Evolutionary conservation across 805 yeast genomes (phyloP).

Genomic region (Suhomyces sp.): DNA sequence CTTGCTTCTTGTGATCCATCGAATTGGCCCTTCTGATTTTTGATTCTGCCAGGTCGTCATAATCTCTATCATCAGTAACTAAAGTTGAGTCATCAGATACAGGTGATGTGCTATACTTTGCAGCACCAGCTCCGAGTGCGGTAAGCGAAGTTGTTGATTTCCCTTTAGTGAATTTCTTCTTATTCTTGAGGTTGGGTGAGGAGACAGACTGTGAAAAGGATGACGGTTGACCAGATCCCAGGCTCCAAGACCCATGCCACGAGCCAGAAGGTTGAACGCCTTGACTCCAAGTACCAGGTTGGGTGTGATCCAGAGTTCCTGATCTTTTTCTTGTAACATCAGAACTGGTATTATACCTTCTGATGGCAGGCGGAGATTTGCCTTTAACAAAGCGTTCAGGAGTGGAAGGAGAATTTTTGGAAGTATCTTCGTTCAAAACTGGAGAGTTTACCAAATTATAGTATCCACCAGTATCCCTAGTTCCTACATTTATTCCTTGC

Average conservation of each 20-base stretch:
- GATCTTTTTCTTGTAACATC: conserved; percentile 3
- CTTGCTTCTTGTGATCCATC: conserved; percentile 1
- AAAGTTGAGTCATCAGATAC: conserved; percentile 13
- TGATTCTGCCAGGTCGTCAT: conserved; percentile 3
- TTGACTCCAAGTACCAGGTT: neutral
- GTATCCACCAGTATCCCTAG: conserved; percentile 4
- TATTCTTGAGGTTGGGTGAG: conserved; percentile 1
- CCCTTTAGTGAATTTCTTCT: conserved; percentile 13
- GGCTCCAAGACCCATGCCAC: too few species aligned
- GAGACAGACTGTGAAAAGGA: too few species aligned
- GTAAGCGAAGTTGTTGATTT: conserved; percentile 23
- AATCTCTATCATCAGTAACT: conserved; percentile 15
- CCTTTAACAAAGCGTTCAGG: neutral
- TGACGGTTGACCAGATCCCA: too few species aligned
- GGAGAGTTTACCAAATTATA: conserved; percentile 24
- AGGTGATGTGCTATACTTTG: conserved; percentile 4
- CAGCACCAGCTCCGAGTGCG: conserved; percentile 2
- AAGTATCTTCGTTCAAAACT: conserved; percentile 13
- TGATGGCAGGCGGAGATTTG: conserved; percentile 20
- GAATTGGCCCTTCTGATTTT: conserved; percentile 4
- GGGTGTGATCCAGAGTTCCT: neutral
- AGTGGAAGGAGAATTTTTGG: conserved; percentile 7
- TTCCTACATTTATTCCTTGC: neutral
- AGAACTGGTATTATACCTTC: conserved; percentile 23
- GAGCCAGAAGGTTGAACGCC: too few species aligned